These are phyloP conservation scores for Cicer bijugum DNA, from an alignment of 306 rosid genomes.

Conservation along the genomic window DNA sequence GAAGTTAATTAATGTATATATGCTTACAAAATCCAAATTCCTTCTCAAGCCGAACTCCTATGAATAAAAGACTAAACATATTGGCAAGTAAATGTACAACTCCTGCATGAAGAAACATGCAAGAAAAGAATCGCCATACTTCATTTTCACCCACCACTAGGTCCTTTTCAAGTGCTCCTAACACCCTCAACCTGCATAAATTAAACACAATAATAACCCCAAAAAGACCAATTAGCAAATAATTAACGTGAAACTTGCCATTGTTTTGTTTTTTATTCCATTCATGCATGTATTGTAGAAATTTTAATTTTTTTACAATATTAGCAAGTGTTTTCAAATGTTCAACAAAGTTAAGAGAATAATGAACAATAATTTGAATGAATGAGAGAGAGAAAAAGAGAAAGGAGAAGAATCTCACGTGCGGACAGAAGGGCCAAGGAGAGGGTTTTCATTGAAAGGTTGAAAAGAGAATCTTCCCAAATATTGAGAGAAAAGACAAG, in stretches of 20 bases:
- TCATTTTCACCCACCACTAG: conserved; percentile 57
- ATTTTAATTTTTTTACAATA: not conserved
- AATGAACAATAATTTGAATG: not conserved
- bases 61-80: conserved; percentile 80
- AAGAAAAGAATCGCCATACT: conserved; percentile 75
- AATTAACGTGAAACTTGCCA: not conserved
- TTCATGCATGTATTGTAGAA: conserved; percentile 21
- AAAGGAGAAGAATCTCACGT: conserved; percentile 49
- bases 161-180: conserved; percentile 69
- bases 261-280: not conserved
- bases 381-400: not conserved
- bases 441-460: conserved; percentile 70
- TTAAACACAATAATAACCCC: conserved; percentile 14
- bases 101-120: conserved; percentile 98
- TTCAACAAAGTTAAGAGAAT: no score
- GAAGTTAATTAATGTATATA: not conserved
- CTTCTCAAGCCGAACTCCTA: conserved; percentile 81
- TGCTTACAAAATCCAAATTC: conserved; percentile 86
- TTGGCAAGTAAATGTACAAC: conserved; percentile 75
- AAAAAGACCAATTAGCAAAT: conserved; percentile 15
- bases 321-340: no score
- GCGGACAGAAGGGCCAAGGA: conserved; percentile 71
- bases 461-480: conserved; percentile 77
- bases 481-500: conserved; percentile 50
- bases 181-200: conserved; percentile 56